phyloP scores from a whole-genome alignment of 2,329 filamentous ascomycete species.

The Aureobasidium sp. region DNA sequence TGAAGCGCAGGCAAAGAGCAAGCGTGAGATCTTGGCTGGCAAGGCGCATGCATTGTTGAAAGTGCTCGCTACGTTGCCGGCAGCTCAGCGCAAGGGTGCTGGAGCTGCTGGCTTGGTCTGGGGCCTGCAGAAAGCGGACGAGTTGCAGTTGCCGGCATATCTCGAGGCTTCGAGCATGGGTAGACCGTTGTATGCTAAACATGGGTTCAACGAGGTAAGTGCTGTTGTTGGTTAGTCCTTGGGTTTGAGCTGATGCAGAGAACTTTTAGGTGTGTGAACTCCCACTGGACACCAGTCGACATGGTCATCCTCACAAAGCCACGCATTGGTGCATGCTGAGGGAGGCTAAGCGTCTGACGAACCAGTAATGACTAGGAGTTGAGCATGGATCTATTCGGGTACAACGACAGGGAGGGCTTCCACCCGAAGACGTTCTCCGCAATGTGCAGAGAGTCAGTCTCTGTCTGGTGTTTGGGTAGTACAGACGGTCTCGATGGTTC shows the following conservation, averaged over 20 bases:
- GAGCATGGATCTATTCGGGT: not conserved
- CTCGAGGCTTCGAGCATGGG: slow-evolving; percentile 27
- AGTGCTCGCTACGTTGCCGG: slow-evolving; percentile 25
- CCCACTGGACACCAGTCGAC: slow-evolving; percentile 15
- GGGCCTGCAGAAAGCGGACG: slow-evolving; percentile 30
- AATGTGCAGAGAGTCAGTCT: not conserved
- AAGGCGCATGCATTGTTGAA: slow-evolving; percentile 15
- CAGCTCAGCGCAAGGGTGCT: slow-evolving; percentile 29
- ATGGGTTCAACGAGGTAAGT: slow-evolving; percentile 22
- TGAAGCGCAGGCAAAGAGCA: not conserved
- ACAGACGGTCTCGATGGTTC: not conserved
- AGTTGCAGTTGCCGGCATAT: slow-evolving; percentile 26
- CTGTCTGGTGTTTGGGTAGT: not conserved
- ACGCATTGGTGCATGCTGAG: slow-evolving; percentile 19
- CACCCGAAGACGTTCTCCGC: not conserved
- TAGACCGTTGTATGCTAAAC: slow-evolving; percentile 29
- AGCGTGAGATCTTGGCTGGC: slow-evolving; percentile 13
- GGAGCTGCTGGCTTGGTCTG: slow-evolving; percentile 27
- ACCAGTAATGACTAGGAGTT: not conserved
- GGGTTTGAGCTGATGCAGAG: not conserved
- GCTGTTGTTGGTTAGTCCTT: not conserved
- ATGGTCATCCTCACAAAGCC: slow-evolving; percentile 13
- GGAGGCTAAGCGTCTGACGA: not conserved
- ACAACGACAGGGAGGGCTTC: not conserved
- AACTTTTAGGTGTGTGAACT: not conserved